Conservation (phyloP, 83 land plant species). For the Picea abies region DNA sequence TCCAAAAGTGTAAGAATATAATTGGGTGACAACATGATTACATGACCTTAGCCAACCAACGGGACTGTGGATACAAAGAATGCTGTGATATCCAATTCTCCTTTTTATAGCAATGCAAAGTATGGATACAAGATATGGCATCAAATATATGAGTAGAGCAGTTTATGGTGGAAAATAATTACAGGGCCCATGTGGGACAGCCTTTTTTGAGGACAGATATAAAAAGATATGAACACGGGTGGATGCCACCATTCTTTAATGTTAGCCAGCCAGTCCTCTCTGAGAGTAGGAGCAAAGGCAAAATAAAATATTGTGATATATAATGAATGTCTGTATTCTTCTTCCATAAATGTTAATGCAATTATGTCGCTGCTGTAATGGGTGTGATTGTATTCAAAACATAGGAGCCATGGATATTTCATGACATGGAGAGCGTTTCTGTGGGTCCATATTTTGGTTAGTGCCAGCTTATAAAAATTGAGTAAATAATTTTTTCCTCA, state of each 20-base stretch:
- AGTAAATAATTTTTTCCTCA: neutral
- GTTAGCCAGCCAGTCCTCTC: neutral
- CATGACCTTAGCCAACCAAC: neutral
- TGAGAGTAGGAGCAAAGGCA: neutral
- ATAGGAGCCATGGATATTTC: neutral
- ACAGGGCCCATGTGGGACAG: neutral
- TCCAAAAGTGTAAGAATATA: neutral
- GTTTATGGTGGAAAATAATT: neutral
- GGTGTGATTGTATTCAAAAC: neutral
- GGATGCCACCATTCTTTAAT: constrained; percentile 4
- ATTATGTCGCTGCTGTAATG: neutral
- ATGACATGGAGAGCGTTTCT: neutral
- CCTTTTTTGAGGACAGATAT: neutral
- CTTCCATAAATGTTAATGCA: neutral
- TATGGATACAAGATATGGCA: neutral
- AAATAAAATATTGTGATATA: neutral
- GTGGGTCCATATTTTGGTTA: neutral
- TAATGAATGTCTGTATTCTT: neutral
- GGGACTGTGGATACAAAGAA: neutral
- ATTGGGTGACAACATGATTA: constrained; percentile 4
- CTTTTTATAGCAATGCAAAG: neutral
- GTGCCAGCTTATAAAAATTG: neutral
- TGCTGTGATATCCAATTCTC: neutral
- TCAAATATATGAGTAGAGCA: neutral
- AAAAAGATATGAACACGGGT: neutral